phyloP scores from a whole-genome alignment of 2,329 filamentous ascomycete species.

The Myrmaecium sp. region DNA sequence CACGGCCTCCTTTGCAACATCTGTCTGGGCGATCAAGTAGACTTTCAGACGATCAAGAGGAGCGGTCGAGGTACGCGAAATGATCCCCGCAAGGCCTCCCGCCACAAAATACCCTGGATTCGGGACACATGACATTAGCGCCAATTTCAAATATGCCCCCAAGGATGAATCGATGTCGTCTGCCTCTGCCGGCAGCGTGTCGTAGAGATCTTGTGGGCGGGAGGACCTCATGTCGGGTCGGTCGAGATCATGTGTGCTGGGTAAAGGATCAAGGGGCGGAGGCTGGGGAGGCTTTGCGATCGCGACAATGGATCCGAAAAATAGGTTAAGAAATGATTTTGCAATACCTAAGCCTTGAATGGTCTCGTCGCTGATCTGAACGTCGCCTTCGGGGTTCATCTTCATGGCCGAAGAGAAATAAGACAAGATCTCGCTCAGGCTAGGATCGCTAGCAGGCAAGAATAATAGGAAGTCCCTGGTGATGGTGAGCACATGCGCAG shows the following conservation, averaged over 20 bases:
- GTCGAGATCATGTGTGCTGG: conserved; percentile 11
- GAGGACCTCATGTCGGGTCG: conserved; percentile 13
- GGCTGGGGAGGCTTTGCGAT: conserved; percentile 37
- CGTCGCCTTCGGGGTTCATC: conserved; percentile 86
- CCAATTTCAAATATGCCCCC: conserved; percentile 21
- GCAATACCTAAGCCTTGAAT: conserved; percentile 88
- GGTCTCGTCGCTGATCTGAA: conserved; percentile 75
- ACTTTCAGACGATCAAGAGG: conserved; percentile 95
- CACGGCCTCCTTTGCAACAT: conserved; percentile 40
- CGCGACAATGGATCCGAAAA: conserved; percentile 61
- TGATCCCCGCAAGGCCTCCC: conserved; percentile 82
- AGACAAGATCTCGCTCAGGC: conserved; percentile 66
- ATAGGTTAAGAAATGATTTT: conserved; percentile 47
- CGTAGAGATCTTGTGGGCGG: conserved; percentile 10
- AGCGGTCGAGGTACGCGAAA: conserved; percentile 88
- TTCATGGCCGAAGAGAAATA: conserved; percentile 85
- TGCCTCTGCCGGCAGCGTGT: conserved; percentile 7
- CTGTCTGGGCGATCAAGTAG: conserved; percentile 85
- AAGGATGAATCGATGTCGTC: conserved; percentile 12
- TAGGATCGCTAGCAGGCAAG: conserved; percentile 52
- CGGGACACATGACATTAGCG: conserved; percentile 47
- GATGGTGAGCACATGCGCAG: conserved; percentile 6
- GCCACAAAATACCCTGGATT: conserved; percentile 96
- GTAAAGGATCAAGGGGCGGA: conserved; percentile 8
- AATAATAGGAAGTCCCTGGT: conserved; percentile 82